A percentile compares a stretch with the other conserved stretches of the same genome.
Evolutionary conservation across 129 eudicot genomes (phyloP).

Genomic region (Escallonia rubra): DNA sequence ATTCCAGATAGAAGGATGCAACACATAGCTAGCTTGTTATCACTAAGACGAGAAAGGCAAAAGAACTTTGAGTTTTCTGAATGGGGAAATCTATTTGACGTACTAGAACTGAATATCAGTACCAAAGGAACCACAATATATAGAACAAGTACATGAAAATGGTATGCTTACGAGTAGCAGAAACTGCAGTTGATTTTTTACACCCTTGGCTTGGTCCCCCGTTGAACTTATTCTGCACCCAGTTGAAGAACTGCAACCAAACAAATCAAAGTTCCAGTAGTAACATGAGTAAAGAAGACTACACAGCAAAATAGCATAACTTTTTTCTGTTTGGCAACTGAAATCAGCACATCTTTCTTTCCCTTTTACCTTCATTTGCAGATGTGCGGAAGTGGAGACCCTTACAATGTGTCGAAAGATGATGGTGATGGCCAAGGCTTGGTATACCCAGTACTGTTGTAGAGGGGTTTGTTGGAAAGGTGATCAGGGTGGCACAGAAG

Average conservation of each 20-base stretch:
- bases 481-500: conserved; percentile 9
- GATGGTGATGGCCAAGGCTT: background rate
- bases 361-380: conserved; percentile 61
- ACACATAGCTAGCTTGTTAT: background rate
- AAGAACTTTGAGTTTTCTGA: conserved; percentile 9
- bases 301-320: background rate
- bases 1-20: background rate
- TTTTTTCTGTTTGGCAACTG: too few relatives aligned
- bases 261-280: conserved; percentile 13
- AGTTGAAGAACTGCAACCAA: conserved; percentile 68
- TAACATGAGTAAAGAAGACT: too few relatives aligned
- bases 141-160: background rate
- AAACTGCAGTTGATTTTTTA: conserved; percentile 28
- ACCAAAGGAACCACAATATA: background rate
- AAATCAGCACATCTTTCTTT: background rate
- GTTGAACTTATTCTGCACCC: conserved; percentile 77
- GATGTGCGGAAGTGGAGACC: conserved; percentile 8
- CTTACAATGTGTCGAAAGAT: background rate
- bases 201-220: conserved; percentile 38
- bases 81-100: background rate
- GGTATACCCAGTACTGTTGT: too few relatives aligned
- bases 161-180: conserved; percentile 41
- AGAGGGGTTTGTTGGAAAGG: background rate
- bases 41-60: background rate
- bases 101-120: background rate